Evolutionary conservation across 352 stramenopile species (phyloP).

Genomic region (Achlya hypogyna): DNA sequence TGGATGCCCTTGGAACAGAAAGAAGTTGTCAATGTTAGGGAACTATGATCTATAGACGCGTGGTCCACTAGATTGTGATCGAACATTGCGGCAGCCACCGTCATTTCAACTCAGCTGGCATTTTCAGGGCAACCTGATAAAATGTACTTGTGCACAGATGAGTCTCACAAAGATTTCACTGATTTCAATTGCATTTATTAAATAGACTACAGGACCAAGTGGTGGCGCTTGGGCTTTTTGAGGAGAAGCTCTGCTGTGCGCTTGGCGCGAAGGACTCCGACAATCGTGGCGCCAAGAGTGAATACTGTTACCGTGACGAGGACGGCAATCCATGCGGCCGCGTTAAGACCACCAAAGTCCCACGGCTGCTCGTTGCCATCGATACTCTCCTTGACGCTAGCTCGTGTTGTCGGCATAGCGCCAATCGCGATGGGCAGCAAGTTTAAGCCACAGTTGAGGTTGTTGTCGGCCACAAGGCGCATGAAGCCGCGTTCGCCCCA

Average conservation of each 20-base stretch:
- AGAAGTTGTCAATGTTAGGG: too few relatives aligned
- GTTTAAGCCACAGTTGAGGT: constrained; percentile 72
- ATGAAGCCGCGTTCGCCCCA: constrained; percentile 69
- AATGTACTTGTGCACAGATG: too few relatives aligned
- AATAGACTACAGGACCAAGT: not conserved
- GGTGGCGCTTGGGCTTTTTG: not conserved
- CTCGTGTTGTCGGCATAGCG: constrained; percentile 27
- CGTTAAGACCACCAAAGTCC: constrained; percentile 44
- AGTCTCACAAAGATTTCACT: too few relatives aligned
- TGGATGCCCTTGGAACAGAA: too few relatives aligned
- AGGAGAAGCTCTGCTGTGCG: too few relatives aligned
- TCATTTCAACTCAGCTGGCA: too few relatives aligned
- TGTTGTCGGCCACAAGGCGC: constrained; percentile 47
- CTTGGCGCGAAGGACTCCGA: constrained; percentile 32
- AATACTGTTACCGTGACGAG: constrained; percentile 39
- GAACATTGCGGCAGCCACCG: too few relatives aligned
- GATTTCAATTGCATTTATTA: not conserved
- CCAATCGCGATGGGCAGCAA: constrained; percentile 48
- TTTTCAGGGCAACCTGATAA: too few relatives aligned
- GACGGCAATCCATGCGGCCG: constrained; percentile 44
- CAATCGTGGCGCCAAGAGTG: constrained; percentile 39
- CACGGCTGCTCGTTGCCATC: constrained; percentile 49
- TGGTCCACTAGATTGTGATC: too few relatives aligned
- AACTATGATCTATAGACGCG: too few relatives aligned
- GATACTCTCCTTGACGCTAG: constrained; percentile 33